phyloP scores from a whole-genome alignment of 306 rosid genomes.

The Lathyrus oleraceus region DNA sequence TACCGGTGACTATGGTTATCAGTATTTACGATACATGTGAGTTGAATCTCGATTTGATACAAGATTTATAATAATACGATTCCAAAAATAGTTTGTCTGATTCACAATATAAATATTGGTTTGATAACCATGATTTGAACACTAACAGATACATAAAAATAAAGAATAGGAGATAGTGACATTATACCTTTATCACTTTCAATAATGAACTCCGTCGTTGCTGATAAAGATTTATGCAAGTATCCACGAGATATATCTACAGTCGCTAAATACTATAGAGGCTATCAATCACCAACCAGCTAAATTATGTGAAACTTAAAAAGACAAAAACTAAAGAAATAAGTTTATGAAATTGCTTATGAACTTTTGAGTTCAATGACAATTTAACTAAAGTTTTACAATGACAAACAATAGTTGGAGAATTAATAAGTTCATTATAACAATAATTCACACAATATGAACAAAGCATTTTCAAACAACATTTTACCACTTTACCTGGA shows the following conservation, averaged over 20 bases:
- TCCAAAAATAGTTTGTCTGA: too few relatives aligned
- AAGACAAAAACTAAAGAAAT: neutral
- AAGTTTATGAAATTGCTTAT: too few relatives aligned
- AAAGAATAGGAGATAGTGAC: conserved; percentile 13
- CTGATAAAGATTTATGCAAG: conserved; percentile 75
- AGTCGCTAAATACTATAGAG: conserved; percentile 71
- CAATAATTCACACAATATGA: conserved; percentile 5
- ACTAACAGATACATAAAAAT: conserved; percentile 8
- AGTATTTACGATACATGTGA: too few relatives aligned
- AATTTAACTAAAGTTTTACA: neutral
- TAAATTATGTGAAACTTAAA: conserved; percentile 11
- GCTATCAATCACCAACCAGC: conserved; percentile 44
- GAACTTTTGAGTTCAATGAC: too few relatives aligned
- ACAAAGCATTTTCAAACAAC: conserved; percentile 14
- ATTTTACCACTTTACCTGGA: conserved; percentile 62
- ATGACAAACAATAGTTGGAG: neutral
- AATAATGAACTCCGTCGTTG: conserved; percentile 81
- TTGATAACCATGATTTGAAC: neutral
- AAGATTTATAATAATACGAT: too few relatives aligned
- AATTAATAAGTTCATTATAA: conserved; percentile 1
- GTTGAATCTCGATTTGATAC: too few relatives aligned
- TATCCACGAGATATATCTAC: conserved; percentile 86
- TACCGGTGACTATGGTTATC: neutral
- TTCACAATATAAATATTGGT: too few relatives aligned
- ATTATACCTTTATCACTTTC: conserved; percentile 74